Evolutionary conservation across 176 grass and related monocot genomes (phyloP), one percentile per base, ranked within the genome.

Genomic region (Olyra latifolia): DNA sequence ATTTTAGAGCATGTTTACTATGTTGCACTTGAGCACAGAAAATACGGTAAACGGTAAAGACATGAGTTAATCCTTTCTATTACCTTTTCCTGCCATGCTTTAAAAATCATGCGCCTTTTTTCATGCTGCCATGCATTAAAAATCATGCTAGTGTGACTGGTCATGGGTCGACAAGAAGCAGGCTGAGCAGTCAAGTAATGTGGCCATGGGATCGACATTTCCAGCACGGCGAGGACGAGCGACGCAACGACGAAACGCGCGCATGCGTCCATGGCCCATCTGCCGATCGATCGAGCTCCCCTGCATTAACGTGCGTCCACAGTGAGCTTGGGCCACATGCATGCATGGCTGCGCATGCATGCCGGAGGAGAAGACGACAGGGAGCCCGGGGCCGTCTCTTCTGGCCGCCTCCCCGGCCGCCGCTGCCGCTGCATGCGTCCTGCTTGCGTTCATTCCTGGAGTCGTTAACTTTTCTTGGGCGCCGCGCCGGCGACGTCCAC

Each of bases 401-500:
- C 65, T 41, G 58, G 0, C 4, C 45, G 4, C 4, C 45, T 5
- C 16, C 0, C 32, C n/a, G 2, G 7, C 17, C 3, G 58, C 35
- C 8, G 6, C 52, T 6, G n/a, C 73, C 11, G 16, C 48, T 20
- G 72, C 72, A 7, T 74, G 56, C 58, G 27, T 5, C 1, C 28
- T n/a, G n/a, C 24, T 23, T 60, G 57, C 74, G 4, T 61, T 27
- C 73, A 32, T 32, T 58, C 74, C 57, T 48, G 23, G 16, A 17
- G 30, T 64, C 46, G 60, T 52, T 25, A 40, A 47, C 76, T 78
- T 66, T 53, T 78, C 27, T 66, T 25, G 76, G 20, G 0, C 62
- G n/a, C 0, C 46, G 46, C 25, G 61, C 45, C 45, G 76, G 76
- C 40, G 44, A 41, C 76, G 76, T 66, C 76, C 61, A 79, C 76